Base-by-base conservation (phyloP, 805 yeast genomes). In the Vanderwaltozyma tropicalis region DNA sequence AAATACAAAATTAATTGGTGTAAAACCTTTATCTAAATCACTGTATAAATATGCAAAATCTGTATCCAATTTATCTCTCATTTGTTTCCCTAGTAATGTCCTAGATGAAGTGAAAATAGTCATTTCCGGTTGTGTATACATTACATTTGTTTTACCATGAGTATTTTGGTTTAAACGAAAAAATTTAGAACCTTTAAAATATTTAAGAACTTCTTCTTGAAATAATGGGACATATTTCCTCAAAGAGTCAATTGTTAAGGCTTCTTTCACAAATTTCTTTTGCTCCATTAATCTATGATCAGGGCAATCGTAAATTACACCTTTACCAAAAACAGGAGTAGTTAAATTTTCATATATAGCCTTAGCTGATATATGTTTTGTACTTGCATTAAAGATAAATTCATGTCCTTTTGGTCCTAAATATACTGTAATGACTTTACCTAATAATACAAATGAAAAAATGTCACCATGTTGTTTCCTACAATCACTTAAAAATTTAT, bases 251-350 rank as follows among this genome's bases (percentile, higher is more conserved):
- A 74, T 76, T 20, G 95, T 82, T 50, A 92, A 71, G 17, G 96
- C 94, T 38, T 75, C 74, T 64, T 92, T 92, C 45, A 88, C 94
- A 55, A 92, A 92, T 67, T 87, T 92, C 76, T 92, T 92, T 64
- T 92, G 98, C 61, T 92, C 98, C 98, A 92, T 92, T 54, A 92
- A 74, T 48, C 87, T 77, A 53, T 77, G 66, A 66, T 92, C 92
- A 45, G 98, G 86, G 64, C 96, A 89, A 66, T 92, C 98, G 60
- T 92, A 92, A 37, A 92, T 83, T 38, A 92, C 98, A 53, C 97
- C 98, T 55, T 87, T 78, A 52, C 98, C 98, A 50, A 92, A 92
- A 13, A 87, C 96, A 12, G 98, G 98, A n/a, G 97, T 89, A n/a
- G 98, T 92, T 63, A 92, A 72, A 59, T 88, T 96, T 44, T 80